phyloP scores from a whole-genome alignment of 768 basidiomycete species.

The Hortiboletus flavorubellus region DNA sequence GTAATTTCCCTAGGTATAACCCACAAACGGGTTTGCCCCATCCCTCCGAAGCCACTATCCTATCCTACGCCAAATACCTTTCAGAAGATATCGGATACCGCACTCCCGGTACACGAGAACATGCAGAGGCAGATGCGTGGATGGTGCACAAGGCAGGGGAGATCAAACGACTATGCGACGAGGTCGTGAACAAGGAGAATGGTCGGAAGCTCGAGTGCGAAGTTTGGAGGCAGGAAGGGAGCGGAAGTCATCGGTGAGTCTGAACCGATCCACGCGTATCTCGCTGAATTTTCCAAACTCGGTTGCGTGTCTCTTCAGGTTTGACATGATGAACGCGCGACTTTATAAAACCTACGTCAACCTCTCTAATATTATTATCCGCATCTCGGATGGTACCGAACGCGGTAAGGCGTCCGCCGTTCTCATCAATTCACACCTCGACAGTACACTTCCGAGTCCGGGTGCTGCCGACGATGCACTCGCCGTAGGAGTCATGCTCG shows the following conservation, averaged over 20 bases:
- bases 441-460: conserved; percentile 85
- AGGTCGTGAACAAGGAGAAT: conserved; percentile 38
- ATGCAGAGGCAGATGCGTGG: conserved; percentile 82
- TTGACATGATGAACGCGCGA: conserved; percentile 86
- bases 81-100: conserved; percentile 89
- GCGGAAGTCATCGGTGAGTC: conserved; percentile 80
- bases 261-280: neutral
- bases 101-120: conserved; percentile 88
- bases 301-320: conserved; percentile 42
- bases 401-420: conserved; percentile 77
- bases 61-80: conserved; percentile 59
- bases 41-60: conserved; percentile 68
- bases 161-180: conserved; percentile 61
- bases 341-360: conserved; percentile 85
- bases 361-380: conserved; percentile 86
- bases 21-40: conserved; percentile 59
- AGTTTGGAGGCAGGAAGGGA: conserved; percentile 87
- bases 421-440: conserved; percentile 86
- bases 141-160: conserved; percentile 64
- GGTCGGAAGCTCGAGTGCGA: conserved; percentile 78
- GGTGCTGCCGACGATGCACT: conserved; percentile 89
- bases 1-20: conserved; percentile 33
- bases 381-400: conserved; percentile 74
- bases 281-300: neutral
- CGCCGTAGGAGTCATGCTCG: conserved; percentile 88